Base-by-base conservation (phyloP, 768 basidiomycete species). In the Tulasnella calospora region DNA sequence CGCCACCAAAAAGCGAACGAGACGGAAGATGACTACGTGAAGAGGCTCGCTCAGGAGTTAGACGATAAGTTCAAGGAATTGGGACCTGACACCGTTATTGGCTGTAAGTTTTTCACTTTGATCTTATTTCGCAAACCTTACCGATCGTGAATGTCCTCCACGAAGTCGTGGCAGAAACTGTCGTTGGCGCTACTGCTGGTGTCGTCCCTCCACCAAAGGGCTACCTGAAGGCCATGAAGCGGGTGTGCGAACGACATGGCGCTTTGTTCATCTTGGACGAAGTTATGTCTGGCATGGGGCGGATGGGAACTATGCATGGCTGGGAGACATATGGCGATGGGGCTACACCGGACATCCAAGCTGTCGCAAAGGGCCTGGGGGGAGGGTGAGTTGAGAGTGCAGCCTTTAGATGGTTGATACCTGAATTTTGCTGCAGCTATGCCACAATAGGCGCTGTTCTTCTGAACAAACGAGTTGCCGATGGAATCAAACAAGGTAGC, bases 261-360 rank as follows among this genome's bases (percentile, higher is more conserved):
- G 84, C 81, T 0, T 84, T 97, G 23, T 91, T 95, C 83, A 94
- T 96, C 57, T 87, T 95, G 46, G 95, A 97, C 82, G 95, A 96
- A 84, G 92, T 95, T 70, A 95, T 96, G 94, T 90, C 91, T 82
- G 94, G 94, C 67, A 94, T 95, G 92, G 94, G 94, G 78, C 90
- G 94, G 38, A 93, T 95, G 90, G 95, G 95, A 3, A 93, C 92
- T 10, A 82, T 94, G 67, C 95, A 96, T 82, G 92, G 89, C 27
- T 96, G 94, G 95, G 88, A 96, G 82, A 92, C 89, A 57, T 91
- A 90, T 80, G 93, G 93, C 46, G 93, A 95, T 81, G 91, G 90
- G 35, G 89, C 87, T 47, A 85, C 89, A 21, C 95, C 95, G 55
- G 95, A 96, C 84, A 87, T 96, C 40, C 94, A 96, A 84, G 92